Base-by-base conservation (phyloP, 257 asterid species). In the Ligustrum vulgare region DNA sequence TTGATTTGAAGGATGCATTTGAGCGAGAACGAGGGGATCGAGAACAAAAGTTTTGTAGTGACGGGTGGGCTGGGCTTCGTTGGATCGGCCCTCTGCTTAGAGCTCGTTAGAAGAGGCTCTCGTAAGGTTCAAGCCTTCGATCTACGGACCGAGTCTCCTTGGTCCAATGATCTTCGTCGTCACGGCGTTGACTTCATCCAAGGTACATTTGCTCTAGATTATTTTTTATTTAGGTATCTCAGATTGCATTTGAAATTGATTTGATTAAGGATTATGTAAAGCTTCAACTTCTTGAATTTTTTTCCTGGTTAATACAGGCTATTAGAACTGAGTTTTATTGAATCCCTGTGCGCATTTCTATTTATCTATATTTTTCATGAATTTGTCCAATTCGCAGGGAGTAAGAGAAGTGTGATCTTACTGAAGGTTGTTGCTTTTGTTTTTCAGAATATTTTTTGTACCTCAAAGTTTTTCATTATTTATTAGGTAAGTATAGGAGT, bases 11-110 rank as follows among this genome's bases (percentile, higher is more conserved):
- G 73, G 75, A 94, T 94, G 99, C 94, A 94, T 88, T 83, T 92
- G 76, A 94, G 97, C 84, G 99, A 94, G 87, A 91, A 90, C 76
- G 99, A 94, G 79, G 99, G 99, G 32, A 89, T 94, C 5, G 96
- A 94, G 86, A 83, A 87, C 25, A 82, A 86, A 23, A 82, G 81
- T 77, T 94, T 94, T 70, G 91, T 91, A 65, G 98, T 94, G 8
- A 94, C 96, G 0, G 99, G 97, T 65, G 99, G 97, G 66, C 84
- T 91, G 75, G 98, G 99, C 47, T 91, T 87, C 70, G 90, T 94
- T 11, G 99, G 99, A 32, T 81, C 99, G 22, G 88, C 97, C 54
- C 98, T 94, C 81, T 92, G 99, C 86, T 78, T 87, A 67, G 98
- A 95, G 85, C 89, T 95, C 0, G 76, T 86, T 66, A 85, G 97